Conservation (phyloP, 225 moss, liverwort and hornwort genomes). For the Straminergon stramineum region DNA sequence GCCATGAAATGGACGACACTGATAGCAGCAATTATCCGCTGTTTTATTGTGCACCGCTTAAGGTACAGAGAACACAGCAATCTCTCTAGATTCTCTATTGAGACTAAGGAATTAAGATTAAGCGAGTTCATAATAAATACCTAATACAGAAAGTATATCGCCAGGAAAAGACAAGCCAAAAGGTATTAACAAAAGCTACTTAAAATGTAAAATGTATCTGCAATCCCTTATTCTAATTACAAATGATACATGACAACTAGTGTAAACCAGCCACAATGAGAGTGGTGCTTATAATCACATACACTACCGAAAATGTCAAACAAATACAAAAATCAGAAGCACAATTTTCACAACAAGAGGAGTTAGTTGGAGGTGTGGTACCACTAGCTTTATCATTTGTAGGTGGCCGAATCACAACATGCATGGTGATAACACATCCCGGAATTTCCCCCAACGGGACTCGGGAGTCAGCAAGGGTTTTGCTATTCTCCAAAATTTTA, state of each 20-base stretch:
- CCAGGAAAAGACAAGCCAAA: background rate
- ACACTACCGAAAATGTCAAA: slow-evolving; percentile 29
- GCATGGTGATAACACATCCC: slow-evolving; percentile 96
- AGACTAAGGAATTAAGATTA: background rate
- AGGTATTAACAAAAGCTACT: background rate
- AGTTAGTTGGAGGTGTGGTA: slow-evolving; percentile 38
- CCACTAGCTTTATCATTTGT: slow-evolving; percentile 81
- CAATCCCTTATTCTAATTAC: background rate
- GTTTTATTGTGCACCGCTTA: slow-evolving; percentile 10
- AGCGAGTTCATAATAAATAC: background rate
- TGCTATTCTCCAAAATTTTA: slow-evolving; percentile 93
- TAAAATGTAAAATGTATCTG: background rate
- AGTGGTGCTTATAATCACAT: slow-evolving; percentile 27
- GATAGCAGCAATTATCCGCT: background rate
- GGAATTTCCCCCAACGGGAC: slow-evolving; percentile 91
- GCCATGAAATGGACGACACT: background rate
- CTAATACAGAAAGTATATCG: background rate
- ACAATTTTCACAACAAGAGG: slow-evolving; percentile 27
- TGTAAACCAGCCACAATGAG: slow-evolving; percentile 24
- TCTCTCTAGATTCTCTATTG: background rate
- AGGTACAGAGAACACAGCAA: background rate
- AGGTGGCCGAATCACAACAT: slow-evolving; percentile 82
- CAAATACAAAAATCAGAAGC: slow-evolving; percentile 22
- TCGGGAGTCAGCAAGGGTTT: slow-evolving; percentile 91
- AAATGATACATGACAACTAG: background rate